Conservation (phyloP, 108 stramenopile genomes). For the Cyclotella choctawhatcheeana region DNA sequence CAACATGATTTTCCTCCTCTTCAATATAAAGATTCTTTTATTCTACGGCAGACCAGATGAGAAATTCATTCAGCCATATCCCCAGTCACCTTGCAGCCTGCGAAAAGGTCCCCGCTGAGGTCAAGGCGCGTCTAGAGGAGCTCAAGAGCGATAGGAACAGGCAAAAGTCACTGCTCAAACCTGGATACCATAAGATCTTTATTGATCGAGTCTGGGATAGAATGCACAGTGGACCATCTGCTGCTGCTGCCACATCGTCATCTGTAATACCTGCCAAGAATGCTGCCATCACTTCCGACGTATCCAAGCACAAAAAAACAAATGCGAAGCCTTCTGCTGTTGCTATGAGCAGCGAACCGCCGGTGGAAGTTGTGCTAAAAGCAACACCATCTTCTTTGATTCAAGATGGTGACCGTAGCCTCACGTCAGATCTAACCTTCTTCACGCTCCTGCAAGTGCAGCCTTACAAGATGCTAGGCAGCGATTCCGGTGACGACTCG, state of each 20-base stretch:
- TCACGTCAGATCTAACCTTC: constrained; percentile 32
- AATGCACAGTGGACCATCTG: constrained; percentile 29
- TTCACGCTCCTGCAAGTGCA: constrained; percentile 45
- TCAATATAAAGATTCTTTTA: constrained; percentile 57
- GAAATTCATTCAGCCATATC: constrained; percentile 59
- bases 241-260: background rate
- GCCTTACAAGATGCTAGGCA: constrained; percentile 26
- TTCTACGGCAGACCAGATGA: constrained; percentile 54
- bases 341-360: background rate
- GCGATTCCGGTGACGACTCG: constrained; percentile 29
- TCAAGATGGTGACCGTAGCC: constrained; percentile 19
- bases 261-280: too few species aligned
- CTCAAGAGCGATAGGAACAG: constrained; percentile 44
- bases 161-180: constrained; percentile 55
- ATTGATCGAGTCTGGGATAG: constrained; percentile 54
- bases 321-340: background rate
- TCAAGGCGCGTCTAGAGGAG: constrained; percentile 45
- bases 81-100: constrained; percentile 50
- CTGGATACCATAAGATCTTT: constrained; percentile 58
- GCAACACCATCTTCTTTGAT: constrained; percentile 10
- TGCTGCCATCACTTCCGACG: too few species aligned
- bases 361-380: background rate
- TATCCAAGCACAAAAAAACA: too few species aligned
- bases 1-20: background rate
- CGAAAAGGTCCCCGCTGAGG: constrained; percentile 36